Evolutionary conservation across 2,329 filamentous ascomycete genomes (phyloP).

Genomic region (Ascochyta pisi): DNA sequence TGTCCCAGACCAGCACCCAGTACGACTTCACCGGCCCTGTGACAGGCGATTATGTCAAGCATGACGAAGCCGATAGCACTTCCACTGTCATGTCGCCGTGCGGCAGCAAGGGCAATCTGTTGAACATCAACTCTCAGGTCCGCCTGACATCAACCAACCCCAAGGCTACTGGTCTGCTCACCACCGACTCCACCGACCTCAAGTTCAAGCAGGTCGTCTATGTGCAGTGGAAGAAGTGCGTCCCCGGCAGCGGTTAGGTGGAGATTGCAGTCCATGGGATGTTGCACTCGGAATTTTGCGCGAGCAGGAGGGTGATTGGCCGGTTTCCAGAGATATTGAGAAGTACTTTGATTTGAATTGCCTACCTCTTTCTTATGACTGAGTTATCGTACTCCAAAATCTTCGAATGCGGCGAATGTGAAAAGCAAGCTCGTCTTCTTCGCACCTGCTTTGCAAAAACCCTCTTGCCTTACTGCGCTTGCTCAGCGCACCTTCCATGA

Average conservation of each 20-base stretch:
- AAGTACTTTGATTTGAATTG: no score
- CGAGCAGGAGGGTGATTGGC: no score
- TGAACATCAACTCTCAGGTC: conserved; percentile 63
- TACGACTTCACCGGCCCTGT: conserved; percentile 52
- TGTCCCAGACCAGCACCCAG: conserved; percentile 42
- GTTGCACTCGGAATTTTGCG: no score
- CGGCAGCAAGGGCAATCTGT: conserved; percentile 56
- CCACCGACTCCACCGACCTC: conserved; percentile 58
- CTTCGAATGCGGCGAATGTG: no score
- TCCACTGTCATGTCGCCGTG: conserved; percentile 62
- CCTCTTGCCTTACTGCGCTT: no score
- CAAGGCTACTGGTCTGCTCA: conserved; percentile 51
- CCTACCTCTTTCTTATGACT: no score
- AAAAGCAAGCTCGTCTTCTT: no score
- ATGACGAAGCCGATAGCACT: conserved; percentile 52
- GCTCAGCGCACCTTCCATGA: no score
- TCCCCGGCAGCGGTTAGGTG: neutral
- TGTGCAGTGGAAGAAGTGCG: conserved; percentile 55
- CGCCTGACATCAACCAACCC: conserved; percentile 47
- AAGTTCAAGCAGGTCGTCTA: conserved; percentile 55
- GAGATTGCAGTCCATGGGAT: neutral
- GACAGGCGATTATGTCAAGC: conserved; percentile 49
- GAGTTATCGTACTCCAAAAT: no score
- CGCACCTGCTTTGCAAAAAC: no score
- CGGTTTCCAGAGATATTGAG: no score